These are phyloP conservation scores for Cucumis melo DNA, from an alignment of 306 rosid genomes.

Conservation along the genomic window DNA sequence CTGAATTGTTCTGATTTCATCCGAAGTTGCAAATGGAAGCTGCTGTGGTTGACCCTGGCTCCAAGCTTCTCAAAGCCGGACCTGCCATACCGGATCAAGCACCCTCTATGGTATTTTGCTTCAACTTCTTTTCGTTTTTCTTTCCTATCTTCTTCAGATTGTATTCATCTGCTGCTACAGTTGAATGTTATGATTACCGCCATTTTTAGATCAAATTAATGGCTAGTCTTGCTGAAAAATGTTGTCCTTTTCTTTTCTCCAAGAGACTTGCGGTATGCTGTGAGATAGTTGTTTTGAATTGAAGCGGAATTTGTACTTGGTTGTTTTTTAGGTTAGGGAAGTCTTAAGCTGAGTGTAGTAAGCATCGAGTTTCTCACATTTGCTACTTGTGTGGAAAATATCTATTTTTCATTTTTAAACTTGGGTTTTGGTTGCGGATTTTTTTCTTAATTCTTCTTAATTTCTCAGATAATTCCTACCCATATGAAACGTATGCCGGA, in stretches of 20 bases:
- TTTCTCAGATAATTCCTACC: conserved; percentile 64
- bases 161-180: neutral
- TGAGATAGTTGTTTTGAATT: neutral
- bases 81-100: conserved; percentile 92
- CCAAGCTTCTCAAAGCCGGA: conserved; percentile 87
- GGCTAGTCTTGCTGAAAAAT: neutral
- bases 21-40: conserved; percentile 43
- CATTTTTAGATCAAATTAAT: neutral
- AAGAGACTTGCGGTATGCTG: neutral
- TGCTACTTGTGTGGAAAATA: neutral
- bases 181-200: neutral
- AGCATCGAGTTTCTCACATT: neutral
- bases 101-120: conserved; percentile 56
- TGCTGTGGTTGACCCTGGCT: conserved; percentile 74
- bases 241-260: neutral
- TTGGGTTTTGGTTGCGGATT: neutral
- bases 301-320: neutral
- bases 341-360: neutral
- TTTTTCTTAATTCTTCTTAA: neutral
- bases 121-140: neutral
- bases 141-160: neutral
- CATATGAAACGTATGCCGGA: conserved; percentile 67
- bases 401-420: neutral
- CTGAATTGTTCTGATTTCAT: neutral
- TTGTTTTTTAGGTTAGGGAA: neutral